Conservation (phyloP, 2,329 filamentous ascomycete species). For the Colletotrichum sp. region DNA sequence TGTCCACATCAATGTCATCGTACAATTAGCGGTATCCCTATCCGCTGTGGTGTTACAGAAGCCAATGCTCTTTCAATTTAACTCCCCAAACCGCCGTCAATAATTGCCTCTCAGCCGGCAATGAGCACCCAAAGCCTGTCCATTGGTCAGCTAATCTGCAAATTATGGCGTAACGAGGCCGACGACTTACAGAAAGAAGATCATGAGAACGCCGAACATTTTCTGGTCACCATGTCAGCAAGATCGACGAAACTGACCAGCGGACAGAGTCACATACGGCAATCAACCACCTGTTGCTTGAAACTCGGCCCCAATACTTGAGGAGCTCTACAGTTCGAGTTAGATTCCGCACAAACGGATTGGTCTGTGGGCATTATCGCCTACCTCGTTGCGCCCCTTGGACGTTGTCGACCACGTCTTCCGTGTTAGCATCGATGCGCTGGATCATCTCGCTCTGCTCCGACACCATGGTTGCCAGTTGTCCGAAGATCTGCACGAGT, state of each 20-base stretch:
- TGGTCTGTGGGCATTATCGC: not conserved
- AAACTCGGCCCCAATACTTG: constrained; percentile 96
- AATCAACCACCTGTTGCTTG: constrained; percentile 93
- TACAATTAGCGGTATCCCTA: constrained; percentile 1
- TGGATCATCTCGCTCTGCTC: constrained; percentile 99
- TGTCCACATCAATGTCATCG: constrained; percentile 2
- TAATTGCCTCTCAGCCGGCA: constrained; percentile 45
- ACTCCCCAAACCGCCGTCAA: not conserved
- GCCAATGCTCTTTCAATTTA: not conserved
- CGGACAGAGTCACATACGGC: constrained; percentile 44
- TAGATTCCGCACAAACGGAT: not conserved
- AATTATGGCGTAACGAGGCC: constrained; percentile 13
- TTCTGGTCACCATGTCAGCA: constrained; percentile 31
- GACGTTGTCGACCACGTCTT: constrained; percentile 98
- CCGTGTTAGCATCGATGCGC: constrained; percentile 94
- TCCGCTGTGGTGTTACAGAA: constrained; percentile 19
- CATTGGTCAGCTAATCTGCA: not conserved
- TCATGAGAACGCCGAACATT: constrained; percentile 92
- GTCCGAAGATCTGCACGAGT: constrained; percentile 74
- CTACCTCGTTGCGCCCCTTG: constrained; percentile 80
- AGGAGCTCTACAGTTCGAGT: constrained; percentile 67
- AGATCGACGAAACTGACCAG: not conserved
- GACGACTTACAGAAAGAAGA: constrained; percentile 73
- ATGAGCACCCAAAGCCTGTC: constrained; percentile 71
- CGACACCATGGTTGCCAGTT: constrained; percentile 94